Percentiles rank a stretch among this genome's conserved stretches.
phyloP scores from a whole-genome alignment of 176 grass and related monocot species.

The Tuctoria greenei region DNA sequence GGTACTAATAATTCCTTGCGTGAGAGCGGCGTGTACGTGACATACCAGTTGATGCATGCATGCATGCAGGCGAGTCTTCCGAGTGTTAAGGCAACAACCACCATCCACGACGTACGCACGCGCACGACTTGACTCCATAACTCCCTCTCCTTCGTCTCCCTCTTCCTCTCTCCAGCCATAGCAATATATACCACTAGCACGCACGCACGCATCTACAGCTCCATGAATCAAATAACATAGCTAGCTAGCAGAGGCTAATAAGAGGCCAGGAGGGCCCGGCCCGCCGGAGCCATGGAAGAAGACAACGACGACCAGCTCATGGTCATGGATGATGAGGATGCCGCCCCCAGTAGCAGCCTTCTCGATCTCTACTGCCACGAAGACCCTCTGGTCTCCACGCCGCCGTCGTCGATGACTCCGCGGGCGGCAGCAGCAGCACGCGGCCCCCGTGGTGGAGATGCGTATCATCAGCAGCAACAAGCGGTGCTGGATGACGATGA shows the following conservation, averaged over 20 bases:
- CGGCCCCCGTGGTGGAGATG: neutral
- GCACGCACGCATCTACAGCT: neutral
- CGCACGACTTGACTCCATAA: conserved; percentile 11
- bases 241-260: neutral
- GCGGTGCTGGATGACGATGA: neutral
- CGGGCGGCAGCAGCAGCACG: too few species aligned
- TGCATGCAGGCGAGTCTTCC: neutral
- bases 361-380: conserved; percentile 59
- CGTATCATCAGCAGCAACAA: neutral
- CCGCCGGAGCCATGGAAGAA: conserved; percentile 21
- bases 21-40: too few species aligned
- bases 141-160: too few species aligned
- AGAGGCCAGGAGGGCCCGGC: neutral
- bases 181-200: neutral
- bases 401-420: neutral
- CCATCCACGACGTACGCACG: conserved; percentile 35
- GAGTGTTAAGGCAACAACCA: conserved; percentile 43
- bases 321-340: neutral
- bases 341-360: neutral
- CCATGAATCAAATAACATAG: neutral
- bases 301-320: neutral
- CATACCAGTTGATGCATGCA: neutral
- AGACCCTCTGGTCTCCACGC: conserved; percentile 40
- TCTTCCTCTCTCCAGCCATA: too few species aligned
- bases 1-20: too few species aligned